These are phyloP conservation scores for Rhizopogon rudus DNA, from an alignment of 768 basidiomycete species.

Conservation along the genomic window DNA sequence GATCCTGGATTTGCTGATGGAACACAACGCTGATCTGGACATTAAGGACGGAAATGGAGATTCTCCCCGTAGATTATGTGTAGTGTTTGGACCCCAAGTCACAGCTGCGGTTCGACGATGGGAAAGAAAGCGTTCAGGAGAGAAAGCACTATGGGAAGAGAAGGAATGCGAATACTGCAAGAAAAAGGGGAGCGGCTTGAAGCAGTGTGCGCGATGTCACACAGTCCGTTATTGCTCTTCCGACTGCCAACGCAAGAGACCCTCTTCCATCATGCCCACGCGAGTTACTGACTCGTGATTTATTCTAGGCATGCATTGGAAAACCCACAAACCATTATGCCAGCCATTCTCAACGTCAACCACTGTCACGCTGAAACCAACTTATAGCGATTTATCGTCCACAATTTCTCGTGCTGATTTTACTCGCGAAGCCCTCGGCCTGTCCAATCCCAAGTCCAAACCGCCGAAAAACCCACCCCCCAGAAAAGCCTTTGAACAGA, in stretches of 20 bases:
- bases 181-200: conserved; percentile 27
- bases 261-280: background rate
- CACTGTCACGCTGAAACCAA: conserved; percentile 44
- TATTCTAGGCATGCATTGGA: conserved; percentile 42
- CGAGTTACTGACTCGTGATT: background rate
- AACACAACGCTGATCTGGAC: conserved; percentile 42
- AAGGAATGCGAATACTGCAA: conserved; percentile 38
- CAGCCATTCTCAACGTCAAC: conserved; percentile 37
- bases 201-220: conserved; percentile 40
- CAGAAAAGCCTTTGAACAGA: conserved; percentile 26
- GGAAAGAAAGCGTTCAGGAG: conserved; percentile 42
- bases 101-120: conserved; percentile 41
- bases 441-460: conserved; percentile 17
- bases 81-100: conserved; percentile 36
- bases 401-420: conserved; percentile 25
- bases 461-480: conserved; percentile 10
- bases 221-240: conserved; percentile 47
- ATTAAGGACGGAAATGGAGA: conserved; percentile 34
- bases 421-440: conserved; percentile 24
- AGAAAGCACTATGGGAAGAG: conserved; percentile 35
- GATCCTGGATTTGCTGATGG: conserved; percentile 43
- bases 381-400: conserved; percentile 21
- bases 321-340: conserved; percentile 42
- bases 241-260: conserved; percentile 47
- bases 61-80: conserved; percentile 25